Evolutionary conservation across 495 filamentous ascomycete species (phyloP).

Genomic region (Glonium stellatum): DNA sequence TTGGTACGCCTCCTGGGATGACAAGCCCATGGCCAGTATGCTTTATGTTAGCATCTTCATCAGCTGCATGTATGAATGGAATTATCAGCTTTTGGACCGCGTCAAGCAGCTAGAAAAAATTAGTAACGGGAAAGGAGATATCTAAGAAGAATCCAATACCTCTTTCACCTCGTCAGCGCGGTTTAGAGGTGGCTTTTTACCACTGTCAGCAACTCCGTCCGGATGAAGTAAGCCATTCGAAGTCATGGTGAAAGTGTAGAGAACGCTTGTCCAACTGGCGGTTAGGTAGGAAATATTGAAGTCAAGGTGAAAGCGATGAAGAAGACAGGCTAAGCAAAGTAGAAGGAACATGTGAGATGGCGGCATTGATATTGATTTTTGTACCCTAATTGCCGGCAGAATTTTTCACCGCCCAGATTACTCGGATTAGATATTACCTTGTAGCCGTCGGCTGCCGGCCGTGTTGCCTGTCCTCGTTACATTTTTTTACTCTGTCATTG

Average conservation of each 20-base stretch:
- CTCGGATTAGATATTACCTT: too few species aligned
- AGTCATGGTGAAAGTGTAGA: neutral
- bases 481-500: too few species aligned
- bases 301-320: neutral
- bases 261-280: neutral
- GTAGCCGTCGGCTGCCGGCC: neutral
- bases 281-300: neutral
- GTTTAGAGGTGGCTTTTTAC: conserved; percentile 30
- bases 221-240: conserved; percentile 5
- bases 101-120: conserved; percentile 54
- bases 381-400: conserved; percentile 17
- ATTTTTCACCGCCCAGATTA: conserved; percentile 9
- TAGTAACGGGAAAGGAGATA: neutral
- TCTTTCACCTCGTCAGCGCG: conserved; percentile 49
- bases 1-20: conserved; percentile 38
- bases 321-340: neutral
- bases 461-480: too few species aligned
- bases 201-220: neutral
- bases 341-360: neutral
- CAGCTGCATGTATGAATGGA: conserved; percentile 70
- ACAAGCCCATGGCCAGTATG: conserved; percentile 47
- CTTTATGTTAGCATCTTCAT: conserved; percentile 51
- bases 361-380: conserved; percentile 5
- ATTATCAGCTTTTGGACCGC: conserved; percentile 68
- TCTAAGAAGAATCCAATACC: conserved; percentile 33